These are phyloP conservation scores for Viola pubescens DNA, from an alignment of 441 rosid genomes.

Conservation along the genomic window DNA sequence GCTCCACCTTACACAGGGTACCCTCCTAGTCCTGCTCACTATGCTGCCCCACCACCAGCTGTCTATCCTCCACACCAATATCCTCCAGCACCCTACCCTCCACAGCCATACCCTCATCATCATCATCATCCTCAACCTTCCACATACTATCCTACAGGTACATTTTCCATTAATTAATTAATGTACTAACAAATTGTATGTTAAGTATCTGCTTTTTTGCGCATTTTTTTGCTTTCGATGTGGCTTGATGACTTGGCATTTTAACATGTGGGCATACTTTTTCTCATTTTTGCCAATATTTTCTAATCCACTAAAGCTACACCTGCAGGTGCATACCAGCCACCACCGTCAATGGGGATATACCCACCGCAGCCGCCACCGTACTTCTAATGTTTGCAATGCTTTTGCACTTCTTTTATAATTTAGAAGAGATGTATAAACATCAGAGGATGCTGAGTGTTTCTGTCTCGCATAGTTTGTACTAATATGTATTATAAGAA, in stretches of 20 bases:
- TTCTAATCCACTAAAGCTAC: slow-evolving; percentile 14
- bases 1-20: slow-evolving; percentile 8
- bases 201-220: background rate
- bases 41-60: slow-evolving; percentile 1
- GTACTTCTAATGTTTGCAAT: background rate
- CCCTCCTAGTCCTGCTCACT: slow-evolving; percentile 16
- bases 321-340: background rate
- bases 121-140: background rate
- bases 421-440: no score
- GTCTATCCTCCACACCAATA: slow-evolving; percentile 21
- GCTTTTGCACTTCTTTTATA: no score
- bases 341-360: background rate
- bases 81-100: slow-evolving; percentile 25
- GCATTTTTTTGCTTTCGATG: background rate
- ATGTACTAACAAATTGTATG: background rate
- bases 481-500: no score
- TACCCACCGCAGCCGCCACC: slow-evolving; percentile 4
- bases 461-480: no score
- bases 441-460: no score
- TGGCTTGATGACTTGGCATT: no score
- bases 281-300: background rate
- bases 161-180: background rate
- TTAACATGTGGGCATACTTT: no score
- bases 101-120: slow-evolving; percentile 9
- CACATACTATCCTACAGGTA: no score